A percentile compares a stretch with the other conserved stretches of the same genome.
phyloP scores from a whole-genome alignment of 305 asterid species.

The Petunia hybrid region DNA sequence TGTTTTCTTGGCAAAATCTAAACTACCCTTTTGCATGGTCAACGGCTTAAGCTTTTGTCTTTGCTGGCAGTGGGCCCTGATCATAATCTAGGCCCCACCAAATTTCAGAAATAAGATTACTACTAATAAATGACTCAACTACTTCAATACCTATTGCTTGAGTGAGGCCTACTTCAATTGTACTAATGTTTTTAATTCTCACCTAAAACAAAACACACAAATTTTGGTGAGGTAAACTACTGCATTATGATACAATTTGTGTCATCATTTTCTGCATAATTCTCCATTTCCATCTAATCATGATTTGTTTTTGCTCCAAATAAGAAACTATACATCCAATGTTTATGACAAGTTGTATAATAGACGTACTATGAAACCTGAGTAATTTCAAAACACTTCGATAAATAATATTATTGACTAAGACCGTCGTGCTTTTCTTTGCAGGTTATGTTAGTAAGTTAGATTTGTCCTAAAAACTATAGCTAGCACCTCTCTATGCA shows the following conservation, averaged over 20 bases:
- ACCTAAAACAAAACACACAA: too few relatives aligned
- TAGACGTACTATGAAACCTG: too few relatives aligned
- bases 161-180: slow-evolving; percentile 7
- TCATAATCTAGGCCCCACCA: neutral
- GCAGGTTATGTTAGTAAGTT: too few relatives aligned
- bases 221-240: neutral
- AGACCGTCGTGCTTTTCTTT: too few relatives aligned
- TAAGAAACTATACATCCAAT: too few relatives aligned
- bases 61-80: neutral
- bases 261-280: neutral
- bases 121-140: slow-evolving; percentile 16
- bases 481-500: neutral
- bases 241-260: neutral
- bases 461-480: too few relatives aligned
- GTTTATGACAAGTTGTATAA: too few relatives aligned
- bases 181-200: neutral
- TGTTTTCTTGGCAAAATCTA: slow-evolving; percentile 24
- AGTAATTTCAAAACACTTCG: too few relatives aligned
- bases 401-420: too few relatives aligned
- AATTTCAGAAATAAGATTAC: neutral
- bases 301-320: too few relatives aligned
- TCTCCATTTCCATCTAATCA: neutral
- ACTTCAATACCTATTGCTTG: neutral
- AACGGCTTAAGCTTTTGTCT: slow-evolving; percentile 36
- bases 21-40: slow-evolving; percentile 43